Conservation (phyloP, 148 eudicot species). For the Beta vulgaris region DNA sequence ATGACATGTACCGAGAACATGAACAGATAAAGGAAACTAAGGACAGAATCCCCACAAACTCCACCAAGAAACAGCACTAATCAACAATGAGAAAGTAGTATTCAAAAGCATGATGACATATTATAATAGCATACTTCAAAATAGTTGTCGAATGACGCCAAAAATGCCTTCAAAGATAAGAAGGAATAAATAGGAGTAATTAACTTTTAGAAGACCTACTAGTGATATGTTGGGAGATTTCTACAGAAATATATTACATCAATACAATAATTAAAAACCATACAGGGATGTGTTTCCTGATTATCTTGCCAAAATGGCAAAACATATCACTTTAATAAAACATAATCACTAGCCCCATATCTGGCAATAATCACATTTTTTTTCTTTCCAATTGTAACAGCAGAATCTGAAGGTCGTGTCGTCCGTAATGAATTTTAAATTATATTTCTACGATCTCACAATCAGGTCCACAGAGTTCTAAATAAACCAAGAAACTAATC, state of each 20-base stretch:
- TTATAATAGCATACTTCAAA: neutral
- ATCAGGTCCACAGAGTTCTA: conserved; percentile 6
- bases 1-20: neutral
- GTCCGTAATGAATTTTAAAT: neutral
- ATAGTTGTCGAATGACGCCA: neutral
- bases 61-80: conserved; percentile 6
- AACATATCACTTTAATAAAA: neutral
- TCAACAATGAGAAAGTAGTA: neutral
- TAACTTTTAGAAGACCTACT: neutral
- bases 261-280: neutral
- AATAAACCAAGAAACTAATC: conserved; percentile 3
- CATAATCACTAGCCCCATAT: neutral
- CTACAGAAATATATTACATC: neutral
- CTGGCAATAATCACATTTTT: neutral
- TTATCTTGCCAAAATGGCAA: neutral
- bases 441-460: neutral
- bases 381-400: neutral
- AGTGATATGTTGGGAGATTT: neutral
- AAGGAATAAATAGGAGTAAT: neutral
- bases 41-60: conserved; percentile 10
- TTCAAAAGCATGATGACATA: conserved; percentile 2
- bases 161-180: neutral
- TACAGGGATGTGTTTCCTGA: neutral
- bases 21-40: neutral
- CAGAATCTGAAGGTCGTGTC: neutral